Evolutionary conservation across 2,329 filamentous ascomycete species (phyloP), one percentile per base, ranked within the genome.

Genomic region (Fusarium beomiforme): DNA sequence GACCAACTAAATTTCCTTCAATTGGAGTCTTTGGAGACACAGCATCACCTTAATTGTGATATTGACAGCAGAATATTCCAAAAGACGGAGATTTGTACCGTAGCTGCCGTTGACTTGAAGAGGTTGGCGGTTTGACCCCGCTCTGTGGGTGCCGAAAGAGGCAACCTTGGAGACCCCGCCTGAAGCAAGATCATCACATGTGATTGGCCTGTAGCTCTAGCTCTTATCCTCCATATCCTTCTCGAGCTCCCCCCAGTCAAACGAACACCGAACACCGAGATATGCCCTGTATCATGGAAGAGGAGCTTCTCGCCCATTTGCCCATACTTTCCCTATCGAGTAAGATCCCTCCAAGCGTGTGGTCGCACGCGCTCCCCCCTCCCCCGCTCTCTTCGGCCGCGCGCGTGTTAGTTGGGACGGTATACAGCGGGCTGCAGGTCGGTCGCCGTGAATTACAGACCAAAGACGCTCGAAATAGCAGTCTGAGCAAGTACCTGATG

Each of bases 231-330:
- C 53, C 58, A 63, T 59, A 42, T 36, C 29, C 47, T 56, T 51
- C 62, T 56, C 21, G 47, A 67, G 49, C 63, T 59, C 64, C 60
- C 50, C 53, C 67, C 31, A 53, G 57, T 63, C 31, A 58, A 66
- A 36, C 29, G 59, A 69, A 75, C 69, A 23, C 76, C 76, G 76
- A 78, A 78, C 65, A 58, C 76, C 76, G 76, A 78, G 72, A 77
- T 76, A 78, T 75, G 69, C 67, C 76, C 76, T 60, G 58, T 53
- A 49, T 47, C 58, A 69, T 60, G 54, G 33, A 58, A 47, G 53
- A 69, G 36, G 37, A 50, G n/a, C 31, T 21, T 47, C 54, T 59
- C 42, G 39, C 44, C 55, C 59, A 62, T 5, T 50, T 67, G 61
- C 37, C 46, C 67, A 73, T 72, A 60, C 67, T 74, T 76, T 72